phyloP scores from a whole-genome alignment of 2,329 filamentous ascomycete genomes.

The Ophiostoma himal-ulmi region DNA sequence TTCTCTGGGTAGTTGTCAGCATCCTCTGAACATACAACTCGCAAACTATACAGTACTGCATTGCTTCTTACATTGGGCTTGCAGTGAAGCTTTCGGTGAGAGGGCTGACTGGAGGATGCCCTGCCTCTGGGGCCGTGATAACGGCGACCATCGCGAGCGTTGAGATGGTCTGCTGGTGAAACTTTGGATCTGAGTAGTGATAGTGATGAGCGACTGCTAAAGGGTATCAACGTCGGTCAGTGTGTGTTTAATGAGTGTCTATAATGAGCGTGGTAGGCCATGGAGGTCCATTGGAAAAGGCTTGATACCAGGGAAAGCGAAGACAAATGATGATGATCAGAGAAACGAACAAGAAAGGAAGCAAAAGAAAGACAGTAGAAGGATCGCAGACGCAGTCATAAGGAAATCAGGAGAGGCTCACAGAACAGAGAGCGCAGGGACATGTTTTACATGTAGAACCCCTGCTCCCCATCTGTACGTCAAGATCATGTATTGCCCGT shows the following conservation, averaged over 20 bases:
- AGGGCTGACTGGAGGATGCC: background rate
- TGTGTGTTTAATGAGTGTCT: background rate
- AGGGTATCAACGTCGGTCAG: background rate
- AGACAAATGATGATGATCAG: background rate
- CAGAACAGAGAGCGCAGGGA: background rate
- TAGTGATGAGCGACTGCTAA: background rate
- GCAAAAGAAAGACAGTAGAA: background rate
- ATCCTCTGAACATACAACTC: background rate
- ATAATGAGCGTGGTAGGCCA: background rate
- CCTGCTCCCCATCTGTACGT: background rate
- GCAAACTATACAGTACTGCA: too few relatives aligned
- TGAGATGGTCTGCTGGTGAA: background rate
- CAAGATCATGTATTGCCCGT: background rate
- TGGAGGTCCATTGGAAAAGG: background rate
- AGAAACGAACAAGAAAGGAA: background rate
- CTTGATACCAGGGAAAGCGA: background rate
- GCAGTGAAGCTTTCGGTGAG: background rate
- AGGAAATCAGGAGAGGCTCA: background rate
- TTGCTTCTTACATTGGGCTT: conserved; percentile 5
- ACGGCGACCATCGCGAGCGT: background rate
- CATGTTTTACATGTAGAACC: conserved; percentile 2
- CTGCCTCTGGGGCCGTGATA: background rate
- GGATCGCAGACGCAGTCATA: background rate
- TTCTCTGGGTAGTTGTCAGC: background rate
- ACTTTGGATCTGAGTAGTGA: background rate